phyloP scores from a whole-genome alignment of 2,329 filamentous ascomycete species.

The Aspergillus sp. region DNA sequence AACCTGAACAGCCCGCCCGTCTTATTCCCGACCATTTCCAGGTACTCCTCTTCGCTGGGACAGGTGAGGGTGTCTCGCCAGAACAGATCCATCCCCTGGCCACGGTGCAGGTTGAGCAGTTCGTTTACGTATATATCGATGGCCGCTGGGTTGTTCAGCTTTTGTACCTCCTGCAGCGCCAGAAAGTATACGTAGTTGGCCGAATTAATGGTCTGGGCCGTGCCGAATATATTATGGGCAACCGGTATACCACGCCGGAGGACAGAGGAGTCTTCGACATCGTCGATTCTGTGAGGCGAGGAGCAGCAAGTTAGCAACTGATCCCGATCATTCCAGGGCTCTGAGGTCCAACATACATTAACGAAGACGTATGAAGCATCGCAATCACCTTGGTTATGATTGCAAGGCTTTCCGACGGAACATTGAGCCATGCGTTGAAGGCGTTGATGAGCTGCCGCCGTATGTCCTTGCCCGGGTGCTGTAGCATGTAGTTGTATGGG shows the following conservation, averaged over 20 bases:
- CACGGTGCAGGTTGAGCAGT: conserved; percentile 38
- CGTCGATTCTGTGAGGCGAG: conserved; percentile 33
- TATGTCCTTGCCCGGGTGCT: conserved; percentile 38
- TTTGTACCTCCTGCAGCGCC: conserved; percentile 33
- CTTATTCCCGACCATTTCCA: conserved; percentile 42
- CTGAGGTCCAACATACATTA: conserved; percentile 24
- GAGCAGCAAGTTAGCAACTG: not conserved
- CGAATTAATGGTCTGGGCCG: conserved; percentile 44
- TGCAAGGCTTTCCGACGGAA: conserved; percentile 30
- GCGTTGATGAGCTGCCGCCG: conserved; percentile 36
- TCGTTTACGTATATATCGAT: conserved; percentile 39
- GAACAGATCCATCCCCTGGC: conserved; percentile 42
- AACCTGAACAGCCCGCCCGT: conserved; percentile 41
- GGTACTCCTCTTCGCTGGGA: conserved; percentile 39
- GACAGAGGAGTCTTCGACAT: conserved; percentile 42
- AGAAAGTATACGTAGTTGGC: conserved; percentile 43
- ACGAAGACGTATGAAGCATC: conserved; percentile 39
- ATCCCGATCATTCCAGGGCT: no score
- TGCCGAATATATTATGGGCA: conserved; percentile 42
- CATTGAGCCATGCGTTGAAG: conserved; percentile 37
- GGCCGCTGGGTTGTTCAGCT: conserved; percentile 30
- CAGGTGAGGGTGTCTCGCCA: conserved; percentile 39
- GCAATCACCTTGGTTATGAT: conserved; percentile 36
- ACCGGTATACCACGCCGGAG: conserved; percentile 41
- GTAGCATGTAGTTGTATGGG: conserved; percentile 37